phyloP scores from a whole-genome alignment of 192 early-diverging fungal species.

The Linnemannia exigua region DNA sequence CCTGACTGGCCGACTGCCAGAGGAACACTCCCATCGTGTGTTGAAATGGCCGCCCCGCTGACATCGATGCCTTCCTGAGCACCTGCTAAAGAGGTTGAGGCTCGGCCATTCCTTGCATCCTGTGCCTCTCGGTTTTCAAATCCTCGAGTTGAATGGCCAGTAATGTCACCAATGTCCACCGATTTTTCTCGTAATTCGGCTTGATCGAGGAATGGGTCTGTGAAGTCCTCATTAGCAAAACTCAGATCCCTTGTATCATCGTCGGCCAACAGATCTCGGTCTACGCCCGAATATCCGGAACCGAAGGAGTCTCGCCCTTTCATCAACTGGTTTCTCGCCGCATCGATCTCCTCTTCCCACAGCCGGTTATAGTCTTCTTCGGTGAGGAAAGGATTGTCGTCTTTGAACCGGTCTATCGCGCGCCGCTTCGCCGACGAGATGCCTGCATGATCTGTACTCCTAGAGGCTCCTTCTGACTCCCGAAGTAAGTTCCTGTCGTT shows the following conservation, averaged over 20 bases:
- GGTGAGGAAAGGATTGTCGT: constrained; percentile 44
- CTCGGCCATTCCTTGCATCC: not conserved
- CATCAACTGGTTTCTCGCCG: not conserved
- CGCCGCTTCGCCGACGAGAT: constrained; percentile 12
- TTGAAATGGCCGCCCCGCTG: not conserved
- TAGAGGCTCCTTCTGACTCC: not conserved
- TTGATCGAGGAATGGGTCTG: constrained; percentile 8
- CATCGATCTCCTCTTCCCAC: constrained; percentile 38
- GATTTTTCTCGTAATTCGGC: not conserved
- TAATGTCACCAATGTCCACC: constrained; percentile 31
- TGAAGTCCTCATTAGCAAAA: constrained; percentile 21
- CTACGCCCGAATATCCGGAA: not conserved
- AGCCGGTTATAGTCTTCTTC: constrained; percentile 28
- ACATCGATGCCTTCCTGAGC: not conserved
- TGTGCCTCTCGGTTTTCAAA: not conserved
- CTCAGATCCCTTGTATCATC: constrained; percentile 21
- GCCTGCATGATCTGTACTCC: not conserved
- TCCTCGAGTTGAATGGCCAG: not conserved
- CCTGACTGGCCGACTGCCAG: not conserved
- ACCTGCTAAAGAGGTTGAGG: not conserved
- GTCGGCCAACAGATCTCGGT: not conserved
- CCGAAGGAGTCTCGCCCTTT: constrained; percentile 21
- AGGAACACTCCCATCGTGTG: not conserved
- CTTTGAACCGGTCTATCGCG: constrained; percentile 19
- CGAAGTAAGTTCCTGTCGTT: not conserved